phyloP scores from a whole-genome alignment of 768 basidiomycete genomes.

The Omphalotus guepiniiformis region DNA sequence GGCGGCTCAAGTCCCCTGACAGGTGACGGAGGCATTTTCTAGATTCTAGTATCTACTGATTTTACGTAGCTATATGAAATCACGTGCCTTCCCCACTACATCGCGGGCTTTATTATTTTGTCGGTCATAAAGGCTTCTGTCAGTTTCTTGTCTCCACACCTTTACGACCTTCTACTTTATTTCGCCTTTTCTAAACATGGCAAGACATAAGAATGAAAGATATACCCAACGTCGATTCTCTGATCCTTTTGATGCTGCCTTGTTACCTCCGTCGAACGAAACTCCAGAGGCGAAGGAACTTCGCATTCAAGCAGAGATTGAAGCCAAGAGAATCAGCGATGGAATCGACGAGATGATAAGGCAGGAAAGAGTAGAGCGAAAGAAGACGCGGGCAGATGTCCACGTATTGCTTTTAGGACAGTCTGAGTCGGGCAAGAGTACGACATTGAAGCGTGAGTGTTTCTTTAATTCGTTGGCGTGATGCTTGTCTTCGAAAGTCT shows the following conservation, averaged over 20 bases:
- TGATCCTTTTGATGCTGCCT: slow-evolving; percentile 65
- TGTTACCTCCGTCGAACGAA: slow-evolving; percentile 72
- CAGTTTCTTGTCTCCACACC: too few relatives aligned
- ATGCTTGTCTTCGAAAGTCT: slow-evolving; percentile 7
- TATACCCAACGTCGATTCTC: slow-evolving; percentile 47
- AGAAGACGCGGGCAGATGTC: slow-evolving; percentile 59
- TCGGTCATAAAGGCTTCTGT: too few relatives aligned
- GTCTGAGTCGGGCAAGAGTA: slow-evolving; percentile 88
- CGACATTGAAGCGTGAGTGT: slow-evolving; percentile 81
- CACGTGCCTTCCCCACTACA: too few relatives aligned
- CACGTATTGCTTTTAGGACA: slow-evolving; percentile 80
- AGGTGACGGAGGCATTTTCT: too few relatives aligned
- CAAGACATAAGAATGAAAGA: too few relatives aligned
- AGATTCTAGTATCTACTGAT: too few relatives aligned
- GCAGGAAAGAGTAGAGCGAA: slow-evolving; percentile 56
- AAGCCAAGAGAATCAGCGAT: slow-evolving; percentile 72
- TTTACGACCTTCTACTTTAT: too few relatives aligned
- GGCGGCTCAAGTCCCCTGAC: too few relatives aligned
- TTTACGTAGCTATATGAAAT: too few relatives aligned
- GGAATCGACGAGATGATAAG: slow-evolving; percentile 77
- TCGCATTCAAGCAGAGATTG: slow-evolving; percentile 60
- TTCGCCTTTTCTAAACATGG: too few relatives aligned
- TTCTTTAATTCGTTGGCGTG: slow-evolving; percentile 8
- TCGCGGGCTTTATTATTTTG: too few relatives aligned
- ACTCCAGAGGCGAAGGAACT: slow-evolving; percentile 60